Evolutionary conservation across 768 basidiomycete species (phyloP).

Genomic region (Hypholoma fasciculare): DNA sequence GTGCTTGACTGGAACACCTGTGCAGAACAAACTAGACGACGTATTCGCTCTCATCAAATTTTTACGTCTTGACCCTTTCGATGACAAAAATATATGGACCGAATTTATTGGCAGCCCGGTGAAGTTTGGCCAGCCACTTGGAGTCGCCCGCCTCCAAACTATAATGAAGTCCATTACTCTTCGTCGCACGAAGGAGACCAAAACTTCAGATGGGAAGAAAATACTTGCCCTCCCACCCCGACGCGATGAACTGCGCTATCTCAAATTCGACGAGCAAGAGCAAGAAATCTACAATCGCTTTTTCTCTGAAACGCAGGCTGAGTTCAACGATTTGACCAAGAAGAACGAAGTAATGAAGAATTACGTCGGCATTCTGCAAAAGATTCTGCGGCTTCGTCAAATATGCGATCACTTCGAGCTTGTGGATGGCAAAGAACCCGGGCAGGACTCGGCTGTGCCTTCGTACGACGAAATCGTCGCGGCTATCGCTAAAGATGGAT

Average conservation of each 20-base stretch:
- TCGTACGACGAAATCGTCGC: conserved; percentile 81
- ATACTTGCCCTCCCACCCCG: conserved; percentile 90
- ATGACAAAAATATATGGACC: conserved; percentile 92
- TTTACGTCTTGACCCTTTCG: conserved; percentile 85
- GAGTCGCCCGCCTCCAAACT: conserved; percentile 90
- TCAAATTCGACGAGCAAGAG: conserved; percentile 84
- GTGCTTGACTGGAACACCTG: conserved; percentile 96
- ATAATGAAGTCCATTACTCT: conserved; percentile 98
- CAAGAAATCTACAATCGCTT: conserved; percentile 85
- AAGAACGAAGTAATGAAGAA: conserved; percentile 98
- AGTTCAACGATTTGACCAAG: conserved; percentile 83
- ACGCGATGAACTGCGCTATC: conserved; percentile 82
- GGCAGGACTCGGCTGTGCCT: conserved; percentile 36
- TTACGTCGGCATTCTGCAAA: conserved; percentile 95
- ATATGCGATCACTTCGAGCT: conserved; percentile 97
- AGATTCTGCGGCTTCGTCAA: conserved; percentile 93
- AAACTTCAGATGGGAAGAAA: conserved; percentile 72
- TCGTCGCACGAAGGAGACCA: conserved; percentile 93
- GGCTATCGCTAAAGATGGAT: conserved; percentile 75
- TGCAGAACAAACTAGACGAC: conserved; percentile 99
- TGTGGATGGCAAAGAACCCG: conserved; percentile 66
- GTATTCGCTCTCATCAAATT: conserved; percentile 98
- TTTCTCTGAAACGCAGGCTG: conserved; percentile 87
- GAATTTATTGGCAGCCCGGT: conserved; percentile 91
- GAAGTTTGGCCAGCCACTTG: conserved; percentile 87